Evolutionary conservation across 148 eudicot species (phyloP).

Genomic region (Chenopodium berlandieri): DNA sequence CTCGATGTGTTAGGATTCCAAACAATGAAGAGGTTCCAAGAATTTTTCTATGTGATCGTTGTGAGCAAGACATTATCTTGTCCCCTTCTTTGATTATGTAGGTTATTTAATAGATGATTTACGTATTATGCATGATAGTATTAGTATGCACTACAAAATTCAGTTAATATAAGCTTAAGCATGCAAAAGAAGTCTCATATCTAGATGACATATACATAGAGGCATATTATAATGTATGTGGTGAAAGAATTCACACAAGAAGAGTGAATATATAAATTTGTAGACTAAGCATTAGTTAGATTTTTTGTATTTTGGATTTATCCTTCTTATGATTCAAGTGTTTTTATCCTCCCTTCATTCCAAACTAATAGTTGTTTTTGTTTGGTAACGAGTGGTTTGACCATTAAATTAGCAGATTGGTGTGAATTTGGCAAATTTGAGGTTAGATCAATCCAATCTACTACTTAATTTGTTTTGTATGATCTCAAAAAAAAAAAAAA

Average conservation of each 20-base stretch:
- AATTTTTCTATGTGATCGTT: constrained; percentile 71
- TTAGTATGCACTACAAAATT: constrained; percentile 2
- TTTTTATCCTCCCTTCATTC: neutral
- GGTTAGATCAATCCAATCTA: too few relatives aligned
- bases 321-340: neutral
- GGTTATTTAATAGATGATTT: neutral
- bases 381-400: too few relatives aligned
- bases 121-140: neutral
- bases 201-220: neutral
- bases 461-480: too few relatives aligned
- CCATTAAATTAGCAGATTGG: too few relatives aligned
- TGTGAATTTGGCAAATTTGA: too few relatives aligned
- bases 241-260: neutral
- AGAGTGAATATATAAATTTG: neutral
- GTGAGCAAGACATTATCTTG: constrained; percentile 69
- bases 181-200: neutral
- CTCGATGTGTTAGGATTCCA: constrained; percentile 74
- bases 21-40: constrained; percentile 63
- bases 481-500: too few relatives aligned
- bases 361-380: too few relatives aligned
- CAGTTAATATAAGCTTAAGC: neutral
- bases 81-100: constrained; percentile 52
- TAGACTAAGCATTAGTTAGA: neutral
- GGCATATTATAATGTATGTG: neutral
- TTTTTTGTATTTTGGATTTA: neutral